phyloP scores from a whole-genome alignment of 257 asterid species.

The Forsythia viridissima region DNA sequence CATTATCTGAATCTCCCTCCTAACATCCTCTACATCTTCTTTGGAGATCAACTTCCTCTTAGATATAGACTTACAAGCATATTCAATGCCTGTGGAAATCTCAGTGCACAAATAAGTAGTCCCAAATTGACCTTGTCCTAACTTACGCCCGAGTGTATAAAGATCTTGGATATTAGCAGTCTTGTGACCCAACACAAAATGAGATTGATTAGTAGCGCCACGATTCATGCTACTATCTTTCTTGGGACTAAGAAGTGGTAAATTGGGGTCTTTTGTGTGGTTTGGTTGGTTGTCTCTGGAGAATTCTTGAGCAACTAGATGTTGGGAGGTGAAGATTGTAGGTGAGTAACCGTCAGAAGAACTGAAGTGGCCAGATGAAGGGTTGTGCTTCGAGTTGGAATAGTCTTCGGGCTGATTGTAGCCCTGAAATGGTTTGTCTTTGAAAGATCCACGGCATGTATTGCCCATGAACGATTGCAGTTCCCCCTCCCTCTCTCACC shows the following conservation, averaged over 20 bases:
- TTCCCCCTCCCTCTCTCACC: constrained; percentile 25
- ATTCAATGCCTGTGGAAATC: constrained; percentile 53
- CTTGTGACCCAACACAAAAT: constrained; percentile 69
- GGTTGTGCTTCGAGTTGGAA: constrained; percentile 43
- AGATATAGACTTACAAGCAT: constrained; percentile 87
- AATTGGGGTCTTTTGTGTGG: constrained; percentile 32
- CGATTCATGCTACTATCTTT: constrained; percentile 68
- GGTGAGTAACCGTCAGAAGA: constrained; percentile 51
- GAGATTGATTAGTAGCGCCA: constrained; percentile 51
- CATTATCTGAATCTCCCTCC: constrained; percentile 98
- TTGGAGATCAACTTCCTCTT: constrained; percentile 84
- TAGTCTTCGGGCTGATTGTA: constrained; percentile 54
- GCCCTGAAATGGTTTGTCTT: constrained; percentile 63
- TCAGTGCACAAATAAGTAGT: constrained; percentile 81
- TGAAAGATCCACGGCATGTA: constrained; percentile 94
- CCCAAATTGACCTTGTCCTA: constrained; percentile 94
- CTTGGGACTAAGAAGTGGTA: constrained; percentile 32
- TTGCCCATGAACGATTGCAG: constrained; percentile 86
- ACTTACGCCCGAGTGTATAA: constrained; percentile 72
- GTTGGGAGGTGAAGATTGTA: constrained; percentile 38
- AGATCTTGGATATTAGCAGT: constrained; percentile 77
- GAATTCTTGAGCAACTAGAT: constrained; percentile 43
- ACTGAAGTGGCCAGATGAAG: constrained; percentile 38
- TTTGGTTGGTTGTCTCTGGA: constrained; percentile 38
- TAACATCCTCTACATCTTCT: constrained; percentile 88